Base-by-base conservation (phyloP, 441 rosid genomes). In the Populus trichocarpa region DNA sequence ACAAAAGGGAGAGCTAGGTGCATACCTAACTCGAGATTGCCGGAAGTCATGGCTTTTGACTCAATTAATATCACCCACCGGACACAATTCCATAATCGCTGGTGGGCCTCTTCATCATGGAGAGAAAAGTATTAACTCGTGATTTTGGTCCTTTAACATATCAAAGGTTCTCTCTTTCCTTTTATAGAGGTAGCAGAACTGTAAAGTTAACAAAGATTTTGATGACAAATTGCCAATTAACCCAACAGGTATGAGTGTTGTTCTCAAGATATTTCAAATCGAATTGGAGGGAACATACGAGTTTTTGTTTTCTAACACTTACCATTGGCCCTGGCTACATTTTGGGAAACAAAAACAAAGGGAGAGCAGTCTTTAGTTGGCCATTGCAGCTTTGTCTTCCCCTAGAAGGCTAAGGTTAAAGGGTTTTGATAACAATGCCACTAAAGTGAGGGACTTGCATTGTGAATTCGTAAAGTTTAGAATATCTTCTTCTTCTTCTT, bases 11-110 rank as follows among this genome's bases (percentile, higher is more conserved):
- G 5, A 14, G 28, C 28, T 26, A 26, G 63, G 30, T 22, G 75
- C 63, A 46, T 28, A 69, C 76, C 80, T 28, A 73, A 73, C 79
- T 30, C 7, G 68, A 50, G 50, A 78, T n/a, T 25, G 73, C 82
- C 85, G 83, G 69, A 42, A 65, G 70, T 78, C 61, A 78, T 69
- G 88, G 86, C 86, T 86, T 86, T 86, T 23, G 18, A 28, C 12
- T 38, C 12, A 5, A 22, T 61, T 23, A 61, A 22, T 22, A 3
- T 61, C 28, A 9, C 66, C 26, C 66, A 1, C 12, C 66, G 26
- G 66, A 23, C 66, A 61, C 26, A 23, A 4, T 61, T 22, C 66
- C 66, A 22, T 61, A 2, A 61, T 22, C 66, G 9, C 66, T 1
- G 23, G 66, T 61, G 64, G 64, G 64, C 64, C 64, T 2, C 7